Base-by-base conservation (phyloP, 2,329 filamentous ascomycete genomes). In the Waltergamsia citrina region DNA sequence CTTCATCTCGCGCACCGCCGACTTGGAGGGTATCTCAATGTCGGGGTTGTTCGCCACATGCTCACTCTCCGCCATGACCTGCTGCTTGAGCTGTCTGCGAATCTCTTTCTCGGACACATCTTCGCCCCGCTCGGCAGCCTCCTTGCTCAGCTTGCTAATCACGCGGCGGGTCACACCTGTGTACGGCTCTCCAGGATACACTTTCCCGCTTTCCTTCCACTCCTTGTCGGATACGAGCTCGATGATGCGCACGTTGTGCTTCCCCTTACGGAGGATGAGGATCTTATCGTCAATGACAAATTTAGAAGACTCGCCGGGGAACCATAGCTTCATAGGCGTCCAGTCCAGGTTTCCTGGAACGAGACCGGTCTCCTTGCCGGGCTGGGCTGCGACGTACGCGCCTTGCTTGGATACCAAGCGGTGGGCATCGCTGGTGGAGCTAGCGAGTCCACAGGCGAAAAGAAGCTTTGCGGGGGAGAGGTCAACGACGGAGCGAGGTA, bases 191-290 rank as follows among this genome's bases (percentile, higher is more conserved):
- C 74, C 74, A 1, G 68, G 64, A 49, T 78, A 78, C 14, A 54
- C 55, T 40, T 58, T 37, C 19, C 72, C 72, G 36, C 60, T 65
- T 5, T 43, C 47, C 27, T 53, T 46, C 63, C 69, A 78, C 38
- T 67, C 66, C 30, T 71, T 59, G 46, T 81, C 71, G 40, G 55
- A 59, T 20, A 81, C 59, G 40, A 81, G 60, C 53, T 78, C 62
- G 33, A 81, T 62, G 42, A 79, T 65, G 29, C 74, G 69, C 29
- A 81, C 53, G 41, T 78, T 75, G 54, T 77, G 69, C 58, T 78
- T 79, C 43, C 75, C 75, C 48, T 68, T 74, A 42, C 77, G 71
- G 34, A 81, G 57, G 43, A 81, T 67, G 41, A 81, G 57, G 30
- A 79, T 43, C 41, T 67, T 63, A 37, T 52, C 71, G 40, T 78